Evolutionary conservation across 1,139 yeast genomes (phyloP), one percentile per base, ranked within the genome.

Genomic region (Lodderomyces beijingensis): DNA sequence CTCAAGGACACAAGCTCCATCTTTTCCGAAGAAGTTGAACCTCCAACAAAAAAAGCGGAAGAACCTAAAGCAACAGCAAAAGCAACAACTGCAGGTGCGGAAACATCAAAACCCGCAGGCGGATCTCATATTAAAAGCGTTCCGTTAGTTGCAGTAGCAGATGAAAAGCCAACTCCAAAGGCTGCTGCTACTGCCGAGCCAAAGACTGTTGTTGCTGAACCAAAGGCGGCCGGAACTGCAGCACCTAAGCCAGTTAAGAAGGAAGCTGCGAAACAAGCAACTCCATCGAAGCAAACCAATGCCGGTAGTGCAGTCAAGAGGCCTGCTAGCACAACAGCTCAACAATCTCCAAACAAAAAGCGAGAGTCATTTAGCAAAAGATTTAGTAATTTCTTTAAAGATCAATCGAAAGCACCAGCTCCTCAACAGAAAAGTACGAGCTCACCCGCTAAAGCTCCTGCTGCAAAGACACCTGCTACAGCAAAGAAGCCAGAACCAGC

Each of bases 1-100:
- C 50, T 66, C 28, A 55, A 55, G 31, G 75, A 69, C 43, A 62
- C 70, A 17, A 57, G 65, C 2, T 63, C 70, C 1, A 49, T 68
- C 16, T 67, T 68, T 38, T 50, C 68, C 3, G 53, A 58, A 34
- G 53, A 47, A 22, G 52, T 49, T 25, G 39, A 35, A 18, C 41
- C 43, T 31, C 39, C 42, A 26, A 29, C 32, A 5, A 31, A 58
- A 35, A 53, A 47, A 22, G 52, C 50, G 17, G 46, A 46, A 25
- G 39, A 35, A 17, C 42, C 43, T 31, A 40, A 42, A 27, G 31
- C 32, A 6, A 32, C 38, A 5, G 42, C 40, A 27, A 36, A 36
- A 22, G 39, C 15, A 3, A 28, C 21, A 10, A 25, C 11, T 6
- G 3, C 32, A 24, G 23, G 23, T 16, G 21, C 25, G 4, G 16